Base-by-base conservation (phyloP, 768 basidiomycete species). In the Termitomyces sp. region DNA sequence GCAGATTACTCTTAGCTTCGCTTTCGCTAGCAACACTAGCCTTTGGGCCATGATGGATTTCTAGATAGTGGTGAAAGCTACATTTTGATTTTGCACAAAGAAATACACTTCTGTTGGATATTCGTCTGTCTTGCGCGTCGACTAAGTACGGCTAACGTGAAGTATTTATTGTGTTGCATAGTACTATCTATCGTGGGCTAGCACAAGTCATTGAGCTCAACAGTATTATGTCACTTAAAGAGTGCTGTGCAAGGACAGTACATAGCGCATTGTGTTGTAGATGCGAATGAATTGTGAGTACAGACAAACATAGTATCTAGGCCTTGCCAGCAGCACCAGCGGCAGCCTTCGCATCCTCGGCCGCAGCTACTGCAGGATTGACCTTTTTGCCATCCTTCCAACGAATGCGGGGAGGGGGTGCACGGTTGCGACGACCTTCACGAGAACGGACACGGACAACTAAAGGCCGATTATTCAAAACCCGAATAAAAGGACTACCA, bases 371-470 rank as follows among this genome's bases (percentile, higher is more conserved):
- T 52, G 94, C 94, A 42, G 93, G 90, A 79, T 96, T 96, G 73
- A 95, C 87, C 81, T 94, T 92, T 84, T 97, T 91, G 57, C 87
- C 88, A 69, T 92, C 90, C 75, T 94, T 94, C 93, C 93, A 98
- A 63, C 96, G 82, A 61, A 98, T 76, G 60, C 97, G 91, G 25
- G 94, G 93, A 61, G 97, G 97, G 57, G 97, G 97, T 3, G 92
- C 89, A 73, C 97, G 93, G 86, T 97, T 98, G 75, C 96, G 84
- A 67, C 96, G 89, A 53, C 92, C 92, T 79, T 91, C 90, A 60
- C 89, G 84, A 57, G 97, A 98, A 60, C 97, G 93, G 47, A 98
- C 97, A 73, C 97, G 96, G 61, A 99, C 97, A 61, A 99, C 95
- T 97, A 33, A n/a, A 10, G n/a, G 2, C n/a, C 4, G 3, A 49